Base-by-base conservation (phyloP, 2,329 filamentous ascomycete genomes). In the Piedraia hortae region DNA sequence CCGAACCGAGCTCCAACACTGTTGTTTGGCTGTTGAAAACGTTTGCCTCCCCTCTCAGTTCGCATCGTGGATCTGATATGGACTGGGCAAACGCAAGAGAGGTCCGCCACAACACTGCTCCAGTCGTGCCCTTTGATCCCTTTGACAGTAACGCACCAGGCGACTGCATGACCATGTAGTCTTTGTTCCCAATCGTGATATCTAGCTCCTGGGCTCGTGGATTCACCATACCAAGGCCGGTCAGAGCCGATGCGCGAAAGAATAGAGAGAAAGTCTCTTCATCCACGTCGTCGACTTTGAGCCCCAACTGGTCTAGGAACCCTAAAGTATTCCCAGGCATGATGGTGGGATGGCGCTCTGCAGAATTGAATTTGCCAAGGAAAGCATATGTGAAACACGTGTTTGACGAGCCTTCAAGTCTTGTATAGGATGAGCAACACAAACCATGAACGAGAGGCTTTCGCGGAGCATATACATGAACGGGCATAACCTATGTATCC, bases 261-360 rank as follows among this genome's bases (percentile, higher is more conserved):
- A 89, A 91, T 24, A 91, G 56, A 16, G 80, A 48, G 39, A 89
- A 91, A 4, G 75, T 74, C 50, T 93, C 82, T 90, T 30, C 21
- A 21, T 29, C 21, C 4, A 19, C 25, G 21, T 31, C 24, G 16
- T 18, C 18, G 14, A 25, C 19, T 15, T 28, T 24, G 14, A 24
- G 20, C 4, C 23, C 23, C 3, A 30, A 16, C 3, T 15, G 13
- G 3, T 16, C 14, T 4, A 25, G 7, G 16, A 17, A 17, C 16
- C 7, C 7, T 17, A n/a, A n/a, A n/a, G n/a, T n/a, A n/a, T n/a
- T n/a, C n/a, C n/a, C n/a, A n/a, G n/a, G n/a, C n/a, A n/a, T n/a
- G n/a, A n/a, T n/a, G n/a, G n/a, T n/a, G n/a, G n/a, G n/a, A n/a
- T n/a, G n/a, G n/a, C n/a, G n/a, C n/a, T n/a, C n/a, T n/a, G n/a